Evolutionary conservation across 1,284 basidiomycete genomes (phyloP).

Genomic region (Fomitopsis schrenkii): DNA sequence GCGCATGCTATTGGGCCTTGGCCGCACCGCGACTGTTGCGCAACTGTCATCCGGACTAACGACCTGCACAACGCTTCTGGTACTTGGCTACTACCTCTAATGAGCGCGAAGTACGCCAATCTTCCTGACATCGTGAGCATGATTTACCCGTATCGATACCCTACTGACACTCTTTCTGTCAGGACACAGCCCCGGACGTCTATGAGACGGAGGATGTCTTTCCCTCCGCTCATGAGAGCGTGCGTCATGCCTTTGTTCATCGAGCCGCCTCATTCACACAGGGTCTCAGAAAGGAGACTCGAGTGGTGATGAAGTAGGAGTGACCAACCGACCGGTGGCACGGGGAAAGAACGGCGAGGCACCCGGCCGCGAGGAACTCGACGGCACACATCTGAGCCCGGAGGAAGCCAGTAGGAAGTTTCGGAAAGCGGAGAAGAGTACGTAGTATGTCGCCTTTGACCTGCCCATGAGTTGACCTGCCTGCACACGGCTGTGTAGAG

Average conservation of each 20-base stretch:
- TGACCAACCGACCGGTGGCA: slow-evolving; percentile 33
- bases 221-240: slow-evolving; percentile 44
- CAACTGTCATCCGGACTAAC: too few species aligned
- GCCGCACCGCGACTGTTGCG: too few species aligned
- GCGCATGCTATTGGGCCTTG: neutral
- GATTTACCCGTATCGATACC: neutral
- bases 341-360: slow-evolving; percentile 31
- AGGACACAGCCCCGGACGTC: slow-evolving; percentile 90
- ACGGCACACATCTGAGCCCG: slow-evolving; percentile 41
- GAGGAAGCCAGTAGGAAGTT: slow-evolving; percentile 68
- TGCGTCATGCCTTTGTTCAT: slow-evolving; percentile 21
- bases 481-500: slow-evolving; percentile 26
- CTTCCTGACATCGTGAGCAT: slow-evolving; percentile 83
- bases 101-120: slow-evolving; percentile 79
- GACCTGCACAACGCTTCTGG: too few species aligned
- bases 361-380: slow-evolving; percentile 45
- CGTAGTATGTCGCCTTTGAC: slow-evolving; percentile 10
- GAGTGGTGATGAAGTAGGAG: slow-evolving; percentile 57
- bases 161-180: neutral
- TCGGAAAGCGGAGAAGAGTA: slow-evolving; percentile 61
- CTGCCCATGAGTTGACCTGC: too few species aligned
- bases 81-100: slow-evolving; percentile 20
- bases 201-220: slow-evolving; percentile 88
- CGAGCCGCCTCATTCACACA: neutral
- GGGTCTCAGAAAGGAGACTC: slow-evolving; percentile 50